Percentiles rank a stretch among this genome's conserved stretches.
These are phyloP conservation scores for Fusarium guadeloupense DNA, from an alignment of 2,329 filamentous ascomycete genomes.

Conservation along the genomic window DNA sequence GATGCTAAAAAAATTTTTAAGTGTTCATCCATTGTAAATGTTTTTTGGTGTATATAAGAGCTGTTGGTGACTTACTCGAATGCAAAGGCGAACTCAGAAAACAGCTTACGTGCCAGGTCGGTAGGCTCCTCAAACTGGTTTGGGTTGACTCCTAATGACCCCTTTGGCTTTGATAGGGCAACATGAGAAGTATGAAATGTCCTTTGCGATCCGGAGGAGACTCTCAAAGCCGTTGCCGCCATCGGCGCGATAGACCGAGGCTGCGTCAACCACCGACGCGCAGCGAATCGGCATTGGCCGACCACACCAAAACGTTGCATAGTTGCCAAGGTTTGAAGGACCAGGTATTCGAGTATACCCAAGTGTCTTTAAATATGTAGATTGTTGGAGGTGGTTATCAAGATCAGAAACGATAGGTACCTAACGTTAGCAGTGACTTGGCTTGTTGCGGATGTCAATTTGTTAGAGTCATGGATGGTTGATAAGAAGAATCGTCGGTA, in stretches of 20 bases:
- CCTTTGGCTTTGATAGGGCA: slow-evolving; percentile 34
- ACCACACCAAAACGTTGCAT: slow-evolving; percentile 41
- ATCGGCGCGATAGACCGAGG: slow-evolving; percentile 26
- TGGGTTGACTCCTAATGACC: slow-evolving; percentile 34
- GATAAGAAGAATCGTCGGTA: slow-evolving; percentile 37
- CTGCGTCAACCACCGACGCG: slow-evolving; percentile 31
- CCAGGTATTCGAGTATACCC: not conserved
- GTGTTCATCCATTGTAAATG: not conserved
- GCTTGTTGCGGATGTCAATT: slow-evolving; percentile 1
- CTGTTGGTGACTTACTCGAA: slow-evolving; percentile 47
- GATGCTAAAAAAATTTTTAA: slow-evolving; percentile 60
- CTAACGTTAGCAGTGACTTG: not conserved
- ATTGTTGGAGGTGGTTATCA: not conserved
- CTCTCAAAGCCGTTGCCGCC: slow-evolving; percentile 7
- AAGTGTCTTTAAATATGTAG: not conserved
- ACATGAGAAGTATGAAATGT: slow-evolving; percentile 24
- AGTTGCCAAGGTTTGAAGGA: not conserved
- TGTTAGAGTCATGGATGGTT: slow-evolving; percentile 27
- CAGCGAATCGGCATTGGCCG: slow-evolving; percentile 42
- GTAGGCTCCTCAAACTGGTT: slow-evolving; percentile 35
- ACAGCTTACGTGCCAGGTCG: slow-evolving; percentile 35
- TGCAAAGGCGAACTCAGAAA: slow-evolving; percentile 50
- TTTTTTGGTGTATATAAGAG: not conserved
- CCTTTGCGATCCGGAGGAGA: slow-evolving; percentile 4
- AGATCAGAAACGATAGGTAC: not conserved